phyloP scores from a whole-genome alignment of 1,139 yeast genomes.

The Blastobotrys arbuscula region DNA sequence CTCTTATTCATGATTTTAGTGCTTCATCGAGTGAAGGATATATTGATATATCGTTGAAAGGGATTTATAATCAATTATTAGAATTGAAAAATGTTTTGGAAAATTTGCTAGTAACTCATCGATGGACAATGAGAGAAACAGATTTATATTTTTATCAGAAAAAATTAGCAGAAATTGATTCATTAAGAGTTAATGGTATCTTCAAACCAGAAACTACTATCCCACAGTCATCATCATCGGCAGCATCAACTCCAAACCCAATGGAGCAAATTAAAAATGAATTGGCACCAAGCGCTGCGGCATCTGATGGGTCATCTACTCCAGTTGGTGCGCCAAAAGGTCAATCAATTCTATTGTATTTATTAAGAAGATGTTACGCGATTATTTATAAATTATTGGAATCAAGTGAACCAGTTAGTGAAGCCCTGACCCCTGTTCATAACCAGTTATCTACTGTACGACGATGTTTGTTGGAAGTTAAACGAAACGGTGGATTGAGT shows the following conservation, averaged over 20 bases:
- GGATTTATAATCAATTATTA: conserved; percentile 50
- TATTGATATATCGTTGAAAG: conserved; percentile 46
- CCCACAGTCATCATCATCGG: not conserved
- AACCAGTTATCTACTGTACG: conserved; percentile 89
- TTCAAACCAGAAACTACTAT: conserved; percentile 27
- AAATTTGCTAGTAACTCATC: conserved; percentile 76
- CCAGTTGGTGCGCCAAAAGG: conserved; percentile 32
- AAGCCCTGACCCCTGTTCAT: conserved; percentile 85
- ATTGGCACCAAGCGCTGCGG: not conserved
- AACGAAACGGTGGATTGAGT: conserved; percentile 86
- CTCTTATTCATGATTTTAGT: conserved; percentile 61
- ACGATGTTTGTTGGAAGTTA: conserved; percentile 80
- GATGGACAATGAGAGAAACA: conserved; percentile 96
- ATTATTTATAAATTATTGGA: conserved; percentile 81
- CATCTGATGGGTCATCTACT: conserved; percentile 5
- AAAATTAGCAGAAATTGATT: conserved; percentile 66
- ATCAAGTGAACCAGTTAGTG: conserved; percentile 91
- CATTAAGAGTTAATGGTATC: conserved; percentile 53
- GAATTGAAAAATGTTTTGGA: conserved; percentile 69
- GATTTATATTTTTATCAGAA: conserved; percentile 82
- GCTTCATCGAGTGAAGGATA: conserved; percentile 48
- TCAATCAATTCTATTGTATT: conserved; percentile 66
- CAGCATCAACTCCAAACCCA: not conserved
- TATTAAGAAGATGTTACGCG: conserved; percentile 85
- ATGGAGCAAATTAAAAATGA: not conserved